Evolutionary conservation across 225 moss, liverwort and hornwort genomes (phyloP), one percentile per base, ranked within the genome.

Genomic region (Physcomitrellopsis africana): DNA sequence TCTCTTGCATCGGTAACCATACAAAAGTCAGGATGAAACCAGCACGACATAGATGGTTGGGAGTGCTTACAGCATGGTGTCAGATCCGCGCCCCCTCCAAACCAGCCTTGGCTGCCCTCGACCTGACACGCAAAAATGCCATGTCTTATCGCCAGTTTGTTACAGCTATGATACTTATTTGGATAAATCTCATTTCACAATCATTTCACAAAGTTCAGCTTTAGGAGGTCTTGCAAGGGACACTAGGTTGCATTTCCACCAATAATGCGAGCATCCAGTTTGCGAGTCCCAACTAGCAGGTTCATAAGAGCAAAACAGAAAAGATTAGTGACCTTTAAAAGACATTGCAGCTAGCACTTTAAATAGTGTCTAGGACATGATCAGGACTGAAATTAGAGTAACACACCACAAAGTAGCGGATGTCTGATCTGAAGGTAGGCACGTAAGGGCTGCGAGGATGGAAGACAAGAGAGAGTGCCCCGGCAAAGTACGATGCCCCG

Each of bases 71-170:
- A 97, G 80, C 91, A 91, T 53, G 96, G 96, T 69, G 96, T 97
- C 56, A 94, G 87, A 83, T 97, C 96, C 9, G 92, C 96, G 63
- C 96, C 96, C 20, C 96, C 96, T 77, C 96, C 96, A 77, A 97
- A 94, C 96, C 96, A 97, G 60, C 96, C 96, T 54, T 65, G 83
- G 49, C 89, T 72, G 75, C 94, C 96, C 68, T 96, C 92, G 63
- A 97, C 92, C 93, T 96, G 87, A 78, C 81, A n/a, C 55, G 72
- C 17, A 49, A 11, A 67, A 68, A 55, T 37, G 32, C 32, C 32
- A 7, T 37, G 32, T 37, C 32, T 37, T 7, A 7, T 37, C 32
- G 7, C 32, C 32, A 37, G 1, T 37, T 37, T 37, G 32, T 4
- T 37, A 37, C 32, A 37, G 32, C 1, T 37, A 37, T 37, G 32